A percentile compares a stretch with the other conserved stretches of the same genome.
Conservation (phyloP, 108 stramenopile species). For the Pseudonitzschia delicatissima region DNA sequence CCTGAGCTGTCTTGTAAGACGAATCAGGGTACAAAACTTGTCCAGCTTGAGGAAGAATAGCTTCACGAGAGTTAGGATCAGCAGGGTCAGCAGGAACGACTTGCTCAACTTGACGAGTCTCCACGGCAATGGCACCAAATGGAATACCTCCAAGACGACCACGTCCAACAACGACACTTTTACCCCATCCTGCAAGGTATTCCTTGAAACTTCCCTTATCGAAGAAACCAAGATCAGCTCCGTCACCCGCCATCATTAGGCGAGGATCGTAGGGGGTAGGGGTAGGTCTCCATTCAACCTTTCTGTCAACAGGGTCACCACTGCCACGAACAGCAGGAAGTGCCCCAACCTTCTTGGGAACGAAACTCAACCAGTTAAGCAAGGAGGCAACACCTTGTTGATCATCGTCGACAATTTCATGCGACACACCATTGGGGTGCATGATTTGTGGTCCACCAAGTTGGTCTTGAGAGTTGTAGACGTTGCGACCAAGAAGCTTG, state of each 20-base stretch:
- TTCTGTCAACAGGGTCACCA: constrained; percentile 88
- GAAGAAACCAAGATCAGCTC: constrained; percentile 88
- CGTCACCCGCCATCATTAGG: constrained; percentile 81
- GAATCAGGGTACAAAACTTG: constrained; percentile 99
- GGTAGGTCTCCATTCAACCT: constrained; percentile 83
- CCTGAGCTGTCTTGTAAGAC: constrained; percentile 97
- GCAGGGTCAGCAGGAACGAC: constrained; percentile 96
- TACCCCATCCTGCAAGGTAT: constrained; percentile 96
- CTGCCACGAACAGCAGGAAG: constrained; percentile 61
- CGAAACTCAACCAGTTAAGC: constrained; percentile 93
- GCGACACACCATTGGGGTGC: constrained; percentile 95
- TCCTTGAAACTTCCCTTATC: constrained; percentile 94
- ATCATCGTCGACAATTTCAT: constrained; percentile 91
- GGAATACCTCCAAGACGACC: constrained; percentile 97
- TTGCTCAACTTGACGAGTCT: constrained; percentile 94
- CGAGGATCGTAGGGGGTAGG: constrained; percentile 97
- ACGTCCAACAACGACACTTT: constrained; percentile 95
- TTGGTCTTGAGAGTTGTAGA: constrained; percentile 97
- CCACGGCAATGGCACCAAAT: constrained; percentile 96
- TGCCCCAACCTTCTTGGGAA: constrained; percentile 86
- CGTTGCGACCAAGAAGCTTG: constrained; percentile 96
- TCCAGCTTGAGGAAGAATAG: constrained; percentile 91
- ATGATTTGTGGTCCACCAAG: constrained; percentile 98
- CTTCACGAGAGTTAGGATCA: constrained; percentile 95
- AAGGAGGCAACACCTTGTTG: constrained; percentile 88